Base-by-base conservation (phyloP, 441 rosid genomes). In the Rhodomyrtus psidioides region DNA sequence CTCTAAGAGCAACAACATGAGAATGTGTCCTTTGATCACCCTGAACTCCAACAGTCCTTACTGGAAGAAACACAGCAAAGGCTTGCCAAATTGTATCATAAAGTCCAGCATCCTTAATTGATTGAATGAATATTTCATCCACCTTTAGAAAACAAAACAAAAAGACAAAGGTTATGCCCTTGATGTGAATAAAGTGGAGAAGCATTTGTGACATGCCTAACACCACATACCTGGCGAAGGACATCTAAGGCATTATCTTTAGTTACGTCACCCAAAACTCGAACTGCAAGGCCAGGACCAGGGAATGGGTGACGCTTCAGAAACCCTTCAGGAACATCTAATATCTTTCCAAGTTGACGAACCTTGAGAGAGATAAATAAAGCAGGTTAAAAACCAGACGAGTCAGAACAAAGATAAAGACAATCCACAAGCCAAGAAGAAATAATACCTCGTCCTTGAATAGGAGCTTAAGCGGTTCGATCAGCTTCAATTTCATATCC, bases 11-110 rank as follows among this genome's bases (percentile, higher is more conserved):
- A 88, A 97, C 98, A 26, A 97, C 99, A 90, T 97, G 95, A 89
- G 99, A 95, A 89, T 96, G 98, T 15, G 99, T 96, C 89, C 99
- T 94, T 91, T 96, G 98, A 94, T 97, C 98, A 12, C 98, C 99
- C 91, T 94, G 99, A 89, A 97, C 98, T 90, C 98, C 99, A 86
- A 96, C 98, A 46, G 98, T 94, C 89, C 93, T 93, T 83, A 95
- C 91, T 26, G 99, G 99, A 89, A 96, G 91, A 92, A 95, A 96
- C 84, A 96, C 98, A n/a, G 96, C 99, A 84, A 96, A 97, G 88
- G 99, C 99, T 94, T 96, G 99, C 99, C 99, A 96, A 84, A 97
- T 96, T 39, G 86, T 86, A 91, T 96, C 98, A 75, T 95, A 97
- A 15, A 97, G 95, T 85, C 98, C 98, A 4, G 97, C 99, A 83